Percentiles rank a stretch among this genome's conserved stretches.
Evolutionary conservation across 805 yeast genomes (phyloP).

Genomic region (Dipodascus albidus): DNA sequence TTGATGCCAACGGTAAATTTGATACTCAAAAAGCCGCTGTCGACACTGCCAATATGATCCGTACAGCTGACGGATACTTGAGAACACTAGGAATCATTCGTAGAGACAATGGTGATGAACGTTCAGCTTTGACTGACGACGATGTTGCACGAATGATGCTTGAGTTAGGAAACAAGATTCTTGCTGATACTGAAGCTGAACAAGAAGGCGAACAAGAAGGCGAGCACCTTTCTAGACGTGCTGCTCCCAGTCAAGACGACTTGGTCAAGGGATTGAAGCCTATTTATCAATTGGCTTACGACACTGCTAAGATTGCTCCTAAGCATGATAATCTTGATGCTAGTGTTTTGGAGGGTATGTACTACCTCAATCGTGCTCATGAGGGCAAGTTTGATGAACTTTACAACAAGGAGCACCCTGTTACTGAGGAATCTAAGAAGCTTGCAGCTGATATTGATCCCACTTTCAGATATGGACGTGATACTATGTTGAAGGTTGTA

Average conservation of each 20-base stretch:
- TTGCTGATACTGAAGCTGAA: no score
- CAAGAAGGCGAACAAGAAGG: neutral
- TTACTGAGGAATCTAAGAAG: neutral
- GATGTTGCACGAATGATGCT: neutral
- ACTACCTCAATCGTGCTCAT: neutral
- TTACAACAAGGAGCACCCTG: neutral
- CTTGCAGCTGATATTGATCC: neutral
- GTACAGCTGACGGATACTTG: conserved; percentile 1
- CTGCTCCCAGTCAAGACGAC: neutral
- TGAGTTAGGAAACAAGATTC: neutral
- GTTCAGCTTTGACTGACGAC: neutral
- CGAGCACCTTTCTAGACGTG: neutral
- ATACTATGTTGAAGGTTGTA: neutral
- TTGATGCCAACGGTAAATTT: neutral
- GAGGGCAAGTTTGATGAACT: neutral
- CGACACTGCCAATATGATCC: neutral
- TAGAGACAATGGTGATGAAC: neutral
- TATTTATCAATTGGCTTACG: neutral
- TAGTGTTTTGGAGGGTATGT: neutral
- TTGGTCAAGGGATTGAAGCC: neutral
- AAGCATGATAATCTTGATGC: neutral
- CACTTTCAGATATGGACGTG: neutral
- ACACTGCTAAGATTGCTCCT: neutral
- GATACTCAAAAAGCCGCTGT: neutral
- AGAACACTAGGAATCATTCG: neutral